Conservation (phyloP, 1,284 basidiomycete genomes). For the Cystobasidium slooffiae region DNA sequence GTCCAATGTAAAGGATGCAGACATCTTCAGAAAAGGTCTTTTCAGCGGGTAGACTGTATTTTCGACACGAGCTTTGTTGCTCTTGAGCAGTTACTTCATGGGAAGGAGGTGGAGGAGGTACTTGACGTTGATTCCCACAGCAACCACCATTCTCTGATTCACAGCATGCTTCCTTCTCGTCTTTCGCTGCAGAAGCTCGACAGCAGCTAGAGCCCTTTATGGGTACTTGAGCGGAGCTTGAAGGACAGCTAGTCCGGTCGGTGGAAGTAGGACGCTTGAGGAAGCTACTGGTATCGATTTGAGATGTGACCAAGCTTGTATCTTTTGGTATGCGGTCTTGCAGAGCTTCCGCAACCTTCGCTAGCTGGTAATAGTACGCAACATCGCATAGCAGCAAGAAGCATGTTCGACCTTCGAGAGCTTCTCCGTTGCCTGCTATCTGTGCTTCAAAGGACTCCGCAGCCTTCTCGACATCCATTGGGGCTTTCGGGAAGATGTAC, state of each 20-base stretch:
- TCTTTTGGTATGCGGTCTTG: not conserved
- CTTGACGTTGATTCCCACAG: slow-evolving; percentile 42
- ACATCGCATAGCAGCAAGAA: slow-evolving; percentile 78
- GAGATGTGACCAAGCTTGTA: not conserved
- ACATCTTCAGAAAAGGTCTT: slow-evolving; percentile 54
- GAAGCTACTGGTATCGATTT: slow-evolving; percentile 7
- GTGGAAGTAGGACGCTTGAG: not conserved
- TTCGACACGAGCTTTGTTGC: slow-evolving; percentile 9
- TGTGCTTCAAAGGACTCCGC: slow-evolving; percentile 60
- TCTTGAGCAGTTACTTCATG: slow-evolving; percentile 1
- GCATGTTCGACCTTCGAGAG: slow-evolving; percentile 52
- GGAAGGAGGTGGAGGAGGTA: slow-evolving; percentile 46
- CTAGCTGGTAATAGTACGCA: slow-evolving; percentile 71
- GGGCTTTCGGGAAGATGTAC: slow-evolving; percentile 79
- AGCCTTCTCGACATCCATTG: slow-evolving; percentile 64
- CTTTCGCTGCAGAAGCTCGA: not conserved
- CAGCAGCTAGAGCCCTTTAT: slow-evolving; percentile 1
- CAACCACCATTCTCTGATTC: not conserved
- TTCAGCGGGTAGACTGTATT: slow-evolving; percentile 14
- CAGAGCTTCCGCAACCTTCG: slow-evolving; percentile 57
- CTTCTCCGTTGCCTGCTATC: slow-evolving; percentile 43
- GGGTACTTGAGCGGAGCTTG: not conserved
- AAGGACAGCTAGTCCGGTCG: too few species aligned
- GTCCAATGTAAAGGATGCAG: slow-evolving; percentile 78
- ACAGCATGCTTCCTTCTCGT: not conserved